These are phyloP conservation scores for Carex kokanica DNA, from an alignment of 176 grass and related monocot species.

Conservation along the genomic window DNA sequence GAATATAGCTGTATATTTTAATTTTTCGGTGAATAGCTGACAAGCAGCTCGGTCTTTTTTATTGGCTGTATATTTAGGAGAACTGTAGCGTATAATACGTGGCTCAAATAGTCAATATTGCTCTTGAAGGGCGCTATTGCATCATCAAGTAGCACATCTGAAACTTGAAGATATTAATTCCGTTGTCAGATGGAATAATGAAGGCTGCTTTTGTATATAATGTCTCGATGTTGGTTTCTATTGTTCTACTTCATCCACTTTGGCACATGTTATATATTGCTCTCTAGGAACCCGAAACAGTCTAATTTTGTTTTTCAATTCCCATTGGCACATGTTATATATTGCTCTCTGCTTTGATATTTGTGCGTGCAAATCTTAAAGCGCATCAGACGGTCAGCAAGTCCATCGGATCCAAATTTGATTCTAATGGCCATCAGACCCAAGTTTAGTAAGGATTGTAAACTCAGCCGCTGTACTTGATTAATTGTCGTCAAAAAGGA, in stretches of 20 bases:
- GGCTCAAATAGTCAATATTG: too few species aligned
- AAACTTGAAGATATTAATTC: background rate
- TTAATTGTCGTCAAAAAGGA: background rate
- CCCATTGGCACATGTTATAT: too few species aligned
- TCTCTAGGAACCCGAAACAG: background rate
- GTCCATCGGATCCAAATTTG: too few species aligned
- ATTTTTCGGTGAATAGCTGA: conserved; percentile 13
- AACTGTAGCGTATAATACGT: too few species aligned
- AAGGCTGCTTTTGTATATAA: background rate
- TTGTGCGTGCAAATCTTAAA: too few species aligned
- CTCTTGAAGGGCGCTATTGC: too few species aligned
- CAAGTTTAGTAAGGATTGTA: background rate
- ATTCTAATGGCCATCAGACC: too few species aligned
- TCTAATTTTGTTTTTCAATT: too few species aligned
- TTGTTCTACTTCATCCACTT: background rate
- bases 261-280: background rate
- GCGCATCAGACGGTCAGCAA: too few species aligned
- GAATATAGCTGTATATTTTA: conserved; percentile 2
- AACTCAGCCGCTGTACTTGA: background rate
- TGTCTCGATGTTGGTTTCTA: background rate
- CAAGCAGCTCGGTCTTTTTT: conserved; percentile 2
- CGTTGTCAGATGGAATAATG: background rate
- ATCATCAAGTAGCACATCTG: background rate
- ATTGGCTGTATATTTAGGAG: background rate
- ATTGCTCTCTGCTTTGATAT: too few species aligned